Conservation (phyloP, 768 basidiomycete species). For the Trichaptum fuscoviolaceum region DNA sequence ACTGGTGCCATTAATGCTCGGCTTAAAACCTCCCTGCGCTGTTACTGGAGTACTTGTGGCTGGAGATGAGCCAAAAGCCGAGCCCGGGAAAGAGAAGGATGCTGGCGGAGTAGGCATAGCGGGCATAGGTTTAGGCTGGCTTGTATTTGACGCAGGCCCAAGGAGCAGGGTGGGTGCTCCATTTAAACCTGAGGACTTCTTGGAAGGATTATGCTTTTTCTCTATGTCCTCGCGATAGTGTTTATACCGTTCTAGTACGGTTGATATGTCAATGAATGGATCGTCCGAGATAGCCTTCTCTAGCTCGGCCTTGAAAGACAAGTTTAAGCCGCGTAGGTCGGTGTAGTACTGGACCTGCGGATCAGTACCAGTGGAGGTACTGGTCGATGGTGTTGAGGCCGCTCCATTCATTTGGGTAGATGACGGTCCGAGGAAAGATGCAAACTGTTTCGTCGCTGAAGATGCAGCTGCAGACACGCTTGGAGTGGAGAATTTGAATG, state of each 20-base stretch:
- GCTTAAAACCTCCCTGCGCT: not conserved
- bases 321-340: conserved; percentile 70
- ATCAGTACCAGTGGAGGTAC: conserved; percentile 22
- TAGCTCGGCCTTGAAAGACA: conserved; percentile 55
- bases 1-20: not conserved
- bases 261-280: conserved; percentile 62
- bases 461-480: conserved; percentile 34
- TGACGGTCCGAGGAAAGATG: conserved; percentile 33
- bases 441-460: conserved; percentile 47
- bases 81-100: not conserved
- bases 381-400: conserved; percentile 16
- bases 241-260: conserved; percentile 54
- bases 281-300: conserved; percentile 57
- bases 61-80: not conserved
- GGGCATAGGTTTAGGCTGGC: not conserved
- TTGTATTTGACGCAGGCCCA: conserved; percentile 14
- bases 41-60: not conserved
- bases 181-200: conserved; percentile 7
- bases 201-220: conserved; percentile 17
- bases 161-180: conserved; percentile 9
- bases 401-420: conserved; percentile 13
- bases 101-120: not conserved
- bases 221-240: conserved; percentile 37
- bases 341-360: conserved; percentile 53
- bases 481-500: conserved; percentile 16